These are phyloP conservation scores for Dictyostelium intermedium DNA, from an alignment of 78 protist species.

Conservation along the genomic window DNA sequence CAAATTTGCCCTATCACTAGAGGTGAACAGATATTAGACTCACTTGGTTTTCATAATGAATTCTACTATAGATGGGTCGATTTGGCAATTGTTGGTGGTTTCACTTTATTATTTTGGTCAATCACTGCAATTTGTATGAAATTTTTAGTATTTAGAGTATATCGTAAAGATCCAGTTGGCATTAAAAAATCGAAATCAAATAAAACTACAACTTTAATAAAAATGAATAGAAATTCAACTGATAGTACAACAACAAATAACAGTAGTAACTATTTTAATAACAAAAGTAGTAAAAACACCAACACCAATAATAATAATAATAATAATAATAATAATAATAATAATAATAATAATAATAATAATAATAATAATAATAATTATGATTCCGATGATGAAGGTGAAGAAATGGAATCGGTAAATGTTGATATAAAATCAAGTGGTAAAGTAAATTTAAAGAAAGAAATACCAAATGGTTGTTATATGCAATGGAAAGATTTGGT, in stretches of 20 bases:
- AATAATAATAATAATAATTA: background rate
- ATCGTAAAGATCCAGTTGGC: background rate
- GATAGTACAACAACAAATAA: background rate
- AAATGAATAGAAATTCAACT: background rate
- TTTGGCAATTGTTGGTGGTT: background rate
- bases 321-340: background rate
- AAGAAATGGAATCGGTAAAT: background rate
- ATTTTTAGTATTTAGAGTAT: background rate
- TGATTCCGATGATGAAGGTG: background rate
- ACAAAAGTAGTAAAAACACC: background rate
- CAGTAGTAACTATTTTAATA: background rate
- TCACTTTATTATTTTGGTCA: background rate
- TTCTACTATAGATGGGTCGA: constrained; percentile 20
- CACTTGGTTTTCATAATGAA: background rate
- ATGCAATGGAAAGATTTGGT: constrained; percentile 70
- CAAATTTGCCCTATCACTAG: constrained; percentile 55
- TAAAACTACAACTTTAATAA: background rate
- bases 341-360: background rate
- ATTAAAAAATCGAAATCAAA: background rate
- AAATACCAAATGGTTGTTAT: constrained; percentile 45
- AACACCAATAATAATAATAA: background rate
- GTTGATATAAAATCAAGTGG: background rate
- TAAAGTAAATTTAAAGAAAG: constrained; percentile 19
- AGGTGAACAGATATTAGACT: constrained; percentile 47
- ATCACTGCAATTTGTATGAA: background rate